Evolutionary conservation across 2,329 filamentous ascomycete species (phyloP).

Genomic region (Xylaria sp.): DNA sequence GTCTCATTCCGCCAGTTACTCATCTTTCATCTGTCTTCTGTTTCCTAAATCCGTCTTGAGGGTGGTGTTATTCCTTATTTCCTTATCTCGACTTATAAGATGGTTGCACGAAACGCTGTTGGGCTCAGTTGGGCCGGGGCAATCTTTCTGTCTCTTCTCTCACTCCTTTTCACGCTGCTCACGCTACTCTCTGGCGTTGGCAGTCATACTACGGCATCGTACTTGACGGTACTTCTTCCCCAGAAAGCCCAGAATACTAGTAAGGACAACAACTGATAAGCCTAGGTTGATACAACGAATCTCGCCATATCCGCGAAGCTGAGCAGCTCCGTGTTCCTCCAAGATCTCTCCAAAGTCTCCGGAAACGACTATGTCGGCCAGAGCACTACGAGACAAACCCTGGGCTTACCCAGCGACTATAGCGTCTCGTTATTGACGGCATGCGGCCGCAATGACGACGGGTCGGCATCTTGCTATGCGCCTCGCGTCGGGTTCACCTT

Average conservation of each 20-base stretch:
- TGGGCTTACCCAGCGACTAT: conserved; percentile 48
- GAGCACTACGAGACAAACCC: conserved; percentile 41
- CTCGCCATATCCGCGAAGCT: conserved; percentile 49
- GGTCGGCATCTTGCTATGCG: conserved; percentile 42
- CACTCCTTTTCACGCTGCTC: conserved; percentile 44
- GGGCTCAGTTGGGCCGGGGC: conserved; percentile 34
- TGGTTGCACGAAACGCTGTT: conserved; percentile 27
- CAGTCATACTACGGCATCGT: conserved; percentile 45
- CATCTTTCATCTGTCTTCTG: conserved; percentile 4
- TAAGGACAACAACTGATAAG: conserved; percentile 12
- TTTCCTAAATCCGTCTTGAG: neutral
- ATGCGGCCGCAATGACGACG: conserved; percentile 44
- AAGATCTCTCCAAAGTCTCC: conserved; percentile 48
- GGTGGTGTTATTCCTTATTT: conserved; percentile 1
- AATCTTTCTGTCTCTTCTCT: conserved; percentile 41
- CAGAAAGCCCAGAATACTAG: neutral
- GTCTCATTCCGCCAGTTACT: neutral
- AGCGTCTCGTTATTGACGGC: conserved; percentile 49
- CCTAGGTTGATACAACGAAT: conserved; percentile 47
- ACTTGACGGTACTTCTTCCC: conserved; percentile 47
- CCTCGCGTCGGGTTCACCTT: conserved; percentile 48
- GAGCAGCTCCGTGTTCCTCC: conserved; percentile 46
- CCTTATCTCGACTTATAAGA: conserved; percentile 13
- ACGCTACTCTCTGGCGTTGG: conserved; percentile 48
- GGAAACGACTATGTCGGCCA: conserved; percentile 49